Percentiles rank a stretch among this genome's conserved stretches.
phyloP scores from a whole-genome alignment of 345 rosid species.

The Hypericum androsaemum region DNA sequence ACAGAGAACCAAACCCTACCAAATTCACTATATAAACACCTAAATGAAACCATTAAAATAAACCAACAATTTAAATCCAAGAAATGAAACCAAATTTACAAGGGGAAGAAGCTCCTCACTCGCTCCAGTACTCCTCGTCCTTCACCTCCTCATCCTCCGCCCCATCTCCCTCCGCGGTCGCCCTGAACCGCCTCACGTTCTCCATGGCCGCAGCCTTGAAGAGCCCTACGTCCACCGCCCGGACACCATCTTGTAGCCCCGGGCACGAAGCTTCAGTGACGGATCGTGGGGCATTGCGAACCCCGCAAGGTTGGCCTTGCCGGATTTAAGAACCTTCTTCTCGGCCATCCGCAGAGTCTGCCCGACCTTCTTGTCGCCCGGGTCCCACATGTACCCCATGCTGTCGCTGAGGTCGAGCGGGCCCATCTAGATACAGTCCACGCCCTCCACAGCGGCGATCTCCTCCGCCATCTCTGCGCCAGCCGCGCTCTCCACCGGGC shows the following conservation, averaged over 20 bases:
- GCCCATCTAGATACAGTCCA: slow-evolving; percentile 90
- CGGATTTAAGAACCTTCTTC: slow-evolving; percentile 44
- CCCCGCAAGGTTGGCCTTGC: slow-evolving; percentile 59
- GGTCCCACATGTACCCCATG: slow-evolving; percentile 86
- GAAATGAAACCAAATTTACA: no score
- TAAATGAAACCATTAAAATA: no score
- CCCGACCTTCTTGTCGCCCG: slow-evolving; percentile 76
- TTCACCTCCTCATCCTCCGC: slow-evolving; percentile 34
- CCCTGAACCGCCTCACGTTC: slow-evolving; percentile 65
- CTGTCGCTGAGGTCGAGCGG: slow-evolving; percentile 87
- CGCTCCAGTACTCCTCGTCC: slow-evolving; percentile 44
- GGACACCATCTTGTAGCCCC: slow-evolving; percentile 73
- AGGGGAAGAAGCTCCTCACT: slow-evolving; percentile 13
- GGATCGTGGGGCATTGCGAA: slow-evolving; percentile 70
- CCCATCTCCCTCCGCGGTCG: background rate
- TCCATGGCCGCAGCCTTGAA: slow-evolving; percentile 57
- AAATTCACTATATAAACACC: no score
- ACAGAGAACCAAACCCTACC: no score
- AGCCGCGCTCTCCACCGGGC: no score
- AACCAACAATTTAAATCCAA: no score
- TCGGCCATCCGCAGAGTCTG: slow-evolving; percentile 58
- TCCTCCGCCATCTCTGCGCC: no score
- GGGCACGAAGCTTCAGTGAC: slow-evolving; percentile 33
- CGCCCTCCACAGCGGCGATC: no score
- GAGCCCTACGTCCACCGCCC: slow-evolving; percentile 63